Conservation (phyloP, 306 rosid species). For the Prunus fruticosa region DNA sequence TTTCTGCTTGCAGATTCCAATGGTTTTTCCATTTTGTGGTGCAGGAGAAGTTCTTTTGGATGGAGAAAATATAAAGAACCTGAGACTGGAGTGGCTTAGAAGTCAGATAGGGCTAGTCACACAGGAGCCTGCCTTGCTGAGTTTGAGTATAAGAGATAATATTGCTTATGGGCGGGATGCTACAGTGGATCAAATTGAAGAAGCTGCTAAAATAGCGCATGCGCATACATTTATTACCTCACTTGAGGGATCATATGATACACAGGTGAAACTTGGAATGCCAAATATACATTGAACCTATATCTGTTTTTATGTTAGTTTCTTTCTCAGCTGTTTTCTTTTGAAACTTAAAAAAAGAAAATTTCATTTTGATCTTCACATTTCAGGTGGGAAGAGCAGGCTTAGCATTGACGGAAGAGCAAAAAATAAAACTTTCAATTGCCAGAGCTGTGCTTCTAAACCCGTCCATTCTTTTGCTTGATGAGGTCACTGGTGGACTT, state of each 20-base stretch:
- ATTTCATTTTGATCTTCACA: slow-evolving; percentile 13
- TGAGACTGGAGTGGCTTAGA: slow-evolving; percentile 92
- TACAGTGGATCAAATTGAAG: slow-evolving; percentile 89
- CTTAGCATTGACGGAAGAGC: slow-evolving; percentile 85
- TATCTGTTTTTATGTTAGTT: slow-evolving; percentile 6
- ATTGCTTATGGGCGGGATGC: slow-evolving; percentile 98
- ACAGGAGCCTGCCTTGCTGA: slow-evolving; percentile 97
- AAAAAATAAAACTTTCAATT: slow-evolving; percentile 91
- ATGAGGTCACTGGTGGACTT: slow-evolving; percentile 99
- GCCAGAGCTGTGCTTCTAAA: slow-evolving; percentile 98
- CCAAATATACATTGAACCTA: not conserved
- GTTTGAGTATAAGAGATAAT: slow-evolving; percentile 96
- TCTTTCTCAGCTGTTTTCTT: not conserved
- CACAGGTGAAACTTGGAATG: slow-evolving; percentile 67
- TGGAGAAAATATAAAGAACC: slow-evolving; percentile 93
- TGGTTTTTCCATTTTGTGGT: slow-evolving; percentile 37
- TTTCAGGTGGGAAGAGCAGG: slow-evolving; percentile 97
- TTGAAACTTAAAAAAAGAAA: not conserved
- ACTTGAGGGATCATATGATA: slow-evolving; percentile 74
- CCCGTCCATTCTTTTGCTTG: slow-evolving; percentile 95
- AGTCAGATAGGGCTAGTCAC: slow-evolving; percentile 98
- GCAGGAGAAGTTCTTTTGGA: slow-evolving; percentile 99
- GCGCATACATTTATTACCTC: slow-evolving; percentile 98
- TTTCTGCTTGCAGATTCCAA: slow-evolving; percentile 20
- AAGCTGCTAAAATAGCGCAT: slow-evolving; percentile 99